Evolutionary conservation across 805 yeast genomes (phyloP).

Genomic region (Metschnikowia arizonensis): DNA sequence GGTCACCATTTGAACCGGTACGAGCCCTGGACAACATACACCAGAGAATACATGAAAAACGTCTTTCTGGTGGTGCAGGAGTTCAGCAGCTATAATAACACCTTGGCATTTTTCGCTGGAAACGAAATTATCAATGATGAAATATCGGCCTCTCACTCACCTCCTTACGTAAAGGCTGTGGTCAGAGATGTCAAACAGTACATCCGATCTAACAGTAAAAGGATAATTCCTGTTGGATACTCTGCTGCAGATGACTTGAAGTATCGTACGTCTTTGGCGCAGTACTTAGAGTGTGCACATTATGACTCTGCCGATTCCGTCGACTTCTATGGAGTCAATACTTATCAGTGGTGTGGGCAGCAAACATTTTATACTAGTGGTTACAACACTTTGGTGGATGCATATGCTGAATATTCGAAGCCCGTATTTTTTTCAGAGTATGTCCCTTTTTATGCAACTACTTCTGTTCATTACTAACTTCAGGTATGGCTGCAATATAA

Average conservation of each 20-base stretch:
- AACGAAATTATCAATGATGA: slow-evolving; percentile 85
- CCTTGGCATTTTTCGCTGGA: slow-evolving; percentile 88
- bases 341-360: slow-evolving; percentile 84
- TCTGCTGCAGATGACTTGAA: slow-evolving; percentile 92
- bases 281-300: slow-evolving; percentile 73
- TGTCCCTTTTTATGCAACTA: slow-evolving; percentile 9
- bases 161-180: slow-evolving; percentile 72
- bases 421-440: slow-evolving; percentile 90
- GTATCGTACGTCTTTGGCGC: slow-evolving; percentile 71
- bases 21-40: slow-evolving; percentile 92
- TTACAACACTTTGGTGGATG: slow-evolving; percentile 55
- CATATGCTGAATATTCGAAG: slow-evolving; percentile 60
- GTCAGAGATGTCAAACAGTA: slow-evolving; percentile 78
- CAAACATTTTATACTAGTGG: slow-evolving; percentile 83
- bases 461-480: slow-evolving; percentile 11
- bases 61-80: slow-evolving; percentile 76
- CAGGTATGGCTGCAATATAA: slow-evolving; percentile 73
- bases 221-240: slow-evolving; percentile 86
- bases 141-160: slow-evolving; percentile 62
- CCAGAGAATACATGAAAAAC: slow-evolving; percentile 63
- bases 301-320: slow-evolving; percentile 49
- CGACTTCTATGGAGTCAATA: slow-evolving; percentile 80
- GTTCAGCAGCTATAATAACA: slow-evolving; percentile 80
- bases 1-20: slow-evolving; percentile 81
- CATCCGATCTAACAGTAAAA: slow-evolving; percentile 51